A percentile compares a stretch with the other conserved stretches of the same genome.
Conservation (phyloP, 495 filamentous ascomycete species). For the Hypoxylon intermedium region DNA sequence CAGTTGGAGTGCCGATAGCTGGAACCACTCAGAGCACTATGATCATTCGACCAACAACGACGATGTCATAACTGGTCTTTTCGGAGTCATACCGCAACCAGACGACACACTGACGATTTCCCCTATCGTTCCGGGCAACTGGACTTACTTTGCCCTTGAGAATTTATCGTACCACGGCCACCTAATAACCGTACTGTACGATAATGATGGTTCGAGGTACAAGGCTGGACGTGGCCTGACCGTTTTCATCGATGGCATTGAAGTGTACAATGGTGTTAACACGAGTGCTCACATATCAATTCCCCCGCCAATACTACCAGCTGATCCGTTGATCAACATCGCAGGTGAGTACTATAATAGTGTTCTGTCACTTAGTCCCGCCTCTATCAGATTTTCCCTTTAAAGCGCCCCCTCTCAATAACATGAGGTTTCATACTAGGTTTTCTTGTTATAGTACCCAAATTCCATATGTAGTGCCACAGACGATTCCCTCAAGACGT, state of each 20-base stretch:
- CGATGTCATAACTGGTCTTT: conserved; percentile 55
- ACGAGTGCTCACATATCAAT: conserved; percentile 27
- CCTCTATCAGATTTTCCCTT: too few species aligned
- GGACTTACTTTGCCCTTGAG: conserved; percentile 56
- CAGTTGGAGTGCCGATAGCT: conserved; percentile 49
- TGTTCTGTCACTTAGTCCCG: too few species aligned
- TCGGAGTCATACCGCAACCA: conserved; percentile 50
- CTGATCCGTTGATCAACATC: conserved; percentile 48
- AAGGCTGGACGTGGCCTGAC: conserved; percentile 41
- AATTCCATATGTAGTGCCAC: neutral
- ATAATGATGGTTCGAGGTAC: conserved; percentile 49
- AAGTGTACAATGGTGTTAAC: conserved; percentile 34
- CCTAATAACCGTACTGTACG: conserved; percentile 51
- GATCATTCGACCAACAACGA: conserved; percentile 56
- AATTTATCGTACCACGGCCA: conserved; percentile 55
- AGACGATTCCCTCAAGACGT: neutral
- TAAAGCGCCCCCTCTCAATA: too few species aligned
- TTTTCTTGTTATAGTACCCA: too few species aligned
- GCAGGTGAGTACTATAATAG: conserved; percentile 33
- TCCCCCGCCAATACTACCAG: conserved; percentile 26
- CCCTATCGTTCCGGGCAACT: conserved; percentile 51
- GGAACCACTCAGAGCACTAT: conserved; percentile 56
- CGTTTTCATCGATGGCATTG: conserved; percentile 48
- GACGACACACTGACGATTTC: conserved; percentile 48
- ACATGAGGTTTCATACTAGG: neutral